Evolutionary conservation across 495 filamentous ascomycete species (phyloP).

Genomic region (Bathelium albidoporum): DNA sequence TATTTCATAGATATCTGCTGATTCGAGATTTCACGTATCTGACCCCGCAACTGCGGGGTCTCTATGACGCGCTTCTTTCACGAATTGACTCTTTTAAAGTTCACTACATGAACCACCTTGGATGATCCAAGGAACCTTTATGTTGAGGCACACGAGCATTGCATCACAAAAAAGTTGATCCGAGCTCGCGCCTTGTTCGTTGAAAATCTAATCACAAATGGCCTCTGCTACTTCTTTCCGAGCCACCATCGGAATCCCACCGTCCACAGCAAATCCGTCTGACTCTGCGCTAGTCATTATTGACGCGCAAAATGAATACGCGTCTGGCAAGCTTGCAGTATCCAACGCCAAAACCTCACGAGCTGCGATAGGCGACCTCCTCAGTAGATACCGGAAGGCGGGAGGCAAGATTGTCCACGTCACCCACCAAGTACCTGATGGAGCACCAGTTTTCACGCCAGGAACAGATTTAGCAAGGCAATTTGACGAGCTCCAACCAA

Average conservation of each 20-base stretch:
- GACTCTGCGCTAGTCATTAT: constrained; percentile 52
- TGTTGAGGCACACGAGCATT: background rate
- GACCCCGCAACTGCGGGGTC: background rate
- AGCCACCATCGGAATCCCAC: constrained; percentile 36
- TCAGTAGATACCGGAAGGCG: constrained; percentile 41
- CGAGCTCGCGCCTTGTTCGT: no score
- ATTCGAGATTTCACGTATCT: background rate
- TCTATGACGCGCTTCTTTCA: background rate
- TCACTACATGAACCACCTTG: background rate
- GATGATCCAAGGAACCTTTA: background rate
- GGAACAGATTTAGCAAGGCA: constrained; percentile 41
- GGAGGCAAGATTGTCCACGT: constrained; percentile 48
- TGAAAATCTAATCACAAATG: constrained; percentile 5
- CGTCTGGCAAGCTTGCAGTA: constrained; percentile 40
- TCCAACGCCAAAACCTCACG: constrained; percentile 38
- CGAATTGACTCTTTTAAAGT: background rate
- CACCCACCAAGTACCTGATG: constrained; percentile 42
- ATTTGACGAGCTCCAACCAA: constrained; percentile 41
- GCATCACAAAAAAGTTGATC: no score
- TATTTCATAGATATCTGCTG: background rate
- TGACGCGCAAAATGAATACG: constrained; percentile 57
- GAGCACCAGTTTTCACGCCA: constrained; percentile 52
- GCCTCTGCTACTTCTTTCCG: constrained; percentile 39
- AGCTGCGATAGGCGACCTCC: constrained; percentile 38
- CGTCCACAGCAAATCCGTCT: constrained; percentile 38